phyloP scores from a whole-genome alignment of 305 asterid species.

The Striga hermonthica region DNA sequence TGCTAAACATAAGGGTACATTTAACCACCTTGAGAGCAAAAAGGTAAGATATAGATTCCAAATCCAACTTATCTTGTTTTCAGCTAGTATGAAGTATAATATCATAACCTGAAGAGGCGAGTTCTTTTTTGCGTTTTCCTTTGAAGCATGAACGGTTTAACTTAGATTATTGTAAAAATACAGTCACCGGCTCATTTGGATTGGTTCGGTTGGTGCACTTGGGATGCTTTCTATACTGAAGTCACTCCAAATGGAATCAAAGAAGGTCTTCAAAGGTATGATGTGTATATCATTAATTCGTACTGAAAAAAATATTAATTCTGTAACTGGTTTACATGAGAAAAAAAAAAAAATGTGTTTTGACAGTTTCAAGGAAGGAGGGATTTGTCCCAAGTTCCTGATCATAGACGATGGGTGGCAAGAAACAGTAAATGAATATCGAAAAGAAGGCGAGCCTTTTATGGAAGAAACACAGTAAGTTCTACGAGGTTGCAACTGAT shows the following conservation, averaged over 20 bases:
- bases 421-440: slow-evolving; percentile 42
- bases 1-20: slow-evolving; percentile 50
- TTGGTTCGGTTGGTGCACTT: slow-evolving; percentile 60
- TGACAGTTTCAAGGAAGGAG: slow-evolving; percentile 45
- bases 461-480: slow-evolving; percentile 51
- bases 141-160: too few species aligned
- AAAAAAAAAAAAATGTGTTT: not conserved
- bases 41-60: slow-evolving; percentile 34
- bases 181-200: slow-evolving; percentile 47
- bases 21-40: slow-evolving; percentile 45
- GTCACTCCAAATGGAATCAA: slow-evolving; percentile 46
- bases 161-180: not conserved
- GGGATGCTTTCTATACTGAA: slow-evolving; percentile 56
- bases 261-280: slow-evolving; percentile 48
- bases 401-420: slow-evolving; percentile 62
- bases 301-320: too few species aligned
- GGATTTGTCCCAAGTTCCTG: slow-evolving; percentile 42
- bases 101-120: too few species aligned
- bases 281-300: not conserved
- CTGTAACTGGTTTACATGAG: not conserved
- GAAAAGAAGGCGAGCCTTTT: slow-evolving; percentile 41
- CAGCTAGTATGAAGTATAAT: not conserved
- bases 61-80: not conserved
- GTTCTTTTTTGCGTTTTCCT: too few species aligned
- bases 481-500: too few species aligned